phyloP scores from a whole-genome alignment of 306 rosid genomes.

The Potentilla sterilis region DNA sequence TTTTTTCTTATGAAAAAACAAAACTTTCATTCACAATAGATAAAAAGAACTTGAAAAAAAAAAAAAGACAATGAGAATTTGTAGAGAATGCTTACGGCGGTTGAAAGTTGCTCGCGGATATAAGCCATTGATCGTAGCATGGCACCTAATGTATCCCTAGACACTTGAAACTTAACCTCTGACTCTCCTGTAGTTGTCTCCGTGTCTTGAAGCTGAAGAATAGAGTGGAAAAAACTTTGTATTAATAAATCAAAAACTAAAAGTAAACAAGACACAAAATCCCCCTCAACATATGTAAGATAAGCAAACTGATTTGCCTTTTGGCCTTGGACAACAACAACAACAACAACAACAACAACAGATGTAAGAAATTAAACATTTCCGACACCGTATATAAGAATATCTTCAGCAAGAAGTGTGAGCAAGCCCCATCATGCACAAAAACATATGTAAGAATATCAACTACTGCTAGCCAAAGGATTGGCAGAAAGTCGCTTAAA shows the following conservation, averaged over 20 bases:
- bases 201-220: constrained; percentile 72
- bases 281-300: not conserved
- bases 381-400: not conserved
- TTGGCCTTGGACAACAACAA: not conserved
- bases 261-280: not conserved
- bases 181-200: constrained; percentile 82
- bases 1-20: not conserved
- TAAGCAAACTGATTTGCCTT: not conserved
- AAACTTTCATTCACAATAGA: not conserved
- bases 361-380: not conserved
- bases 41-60: not conserved
- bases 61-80: not conserved
- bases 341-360: not conserved
- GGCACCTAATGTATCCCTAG: constrained; percentile 87
- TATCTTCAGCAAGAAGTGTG: not conserved
- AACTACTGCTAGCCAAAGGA: not conserved
- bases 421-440: constrained; percentile 1
- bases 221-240: not conserved
- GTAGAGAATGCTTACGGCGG: constrained; percentile 51
- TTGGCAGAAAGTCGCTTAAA: not conserved
- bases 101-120: constrained; percentile 90
- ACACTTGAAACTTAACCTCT: constrained; percentile 90
- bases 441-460: not conserved
- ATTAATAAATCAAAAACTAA: not conserved
- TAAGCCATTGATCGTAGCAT: constrained; percentile 95